Evolutionary conservation across 768 basidiomycete genomes (phyloP).

Genomic region (Mycena rebaudengoi): DNA sequence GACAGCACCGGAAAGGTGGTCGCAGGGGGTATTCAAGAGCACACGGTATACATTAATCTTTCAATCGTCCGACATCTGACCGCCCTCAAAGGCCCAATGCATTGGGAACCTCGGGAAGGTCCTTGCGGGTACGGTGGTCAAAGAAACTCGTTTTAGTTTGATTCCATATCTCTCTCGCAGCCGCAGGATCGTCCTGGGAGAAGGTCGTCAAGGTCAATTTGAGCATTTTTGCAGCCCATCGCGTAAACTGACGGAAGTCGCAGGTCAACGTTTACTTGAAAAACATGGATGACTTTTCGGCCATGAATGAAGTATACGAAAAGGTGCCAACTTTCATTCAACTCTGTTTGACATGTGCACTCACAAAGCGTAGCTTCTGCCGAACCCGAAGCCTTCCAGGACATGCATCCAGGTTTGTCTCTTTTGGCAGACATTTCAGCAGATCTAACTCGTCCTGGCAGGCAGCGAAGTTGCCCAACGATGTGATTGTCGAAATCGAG

Average conservation of each 20-base stretch:
- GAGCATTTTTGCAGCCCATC: neutral
- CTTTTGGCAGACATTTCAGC: too few species aligned
- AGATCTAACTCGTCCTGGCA: too few species aligned
- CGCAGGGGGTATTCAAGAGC: constrained; percentile 64
- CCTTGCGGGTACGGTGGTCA: too few species aligned
- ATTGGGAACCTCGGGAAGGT: constrained; percentile 63
- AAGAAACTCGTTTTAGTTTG: too few species aligned
- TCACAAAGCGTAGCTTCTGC: constrained; percentile 47
- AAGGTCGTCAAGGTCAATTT: constrained; percentile 52
- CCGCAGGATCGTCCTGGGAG: constrained; percentile 67
- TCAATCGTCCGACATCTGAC: constrained; percentile 1
- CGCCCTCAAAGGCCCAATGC: constrained; percentile 56
- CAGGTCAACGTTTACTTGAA: constrained; percentile 68
- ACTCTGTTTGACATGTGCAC: neutral
- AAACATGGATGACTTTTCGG: constrained; percentile 63
- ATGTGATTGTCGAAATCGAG: constrained; percentile 80
- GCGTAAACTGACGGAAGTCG: too few species aligned
- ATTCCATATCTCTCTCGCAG: too few species aligned
- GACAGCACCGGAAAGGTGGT: constrained; percentile 58
- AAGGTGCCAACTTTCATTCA: constrained; percentile 43
- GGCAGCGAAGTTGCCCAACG: constrained; percentile 71
- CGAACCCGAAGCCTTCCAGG: constrained; percentile 72
- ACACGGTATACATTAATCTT: constrained; percentile 52
- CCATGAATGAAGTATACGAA: constrained; percentile 67
- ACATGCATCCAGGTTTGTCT: constrained; percentile 86